These are phyloP conservation scores for Tetracladium setigerum DNA, from an alignment of 495 filamentous ascomycete genomes.

Conservation along the genomic window DNA sequence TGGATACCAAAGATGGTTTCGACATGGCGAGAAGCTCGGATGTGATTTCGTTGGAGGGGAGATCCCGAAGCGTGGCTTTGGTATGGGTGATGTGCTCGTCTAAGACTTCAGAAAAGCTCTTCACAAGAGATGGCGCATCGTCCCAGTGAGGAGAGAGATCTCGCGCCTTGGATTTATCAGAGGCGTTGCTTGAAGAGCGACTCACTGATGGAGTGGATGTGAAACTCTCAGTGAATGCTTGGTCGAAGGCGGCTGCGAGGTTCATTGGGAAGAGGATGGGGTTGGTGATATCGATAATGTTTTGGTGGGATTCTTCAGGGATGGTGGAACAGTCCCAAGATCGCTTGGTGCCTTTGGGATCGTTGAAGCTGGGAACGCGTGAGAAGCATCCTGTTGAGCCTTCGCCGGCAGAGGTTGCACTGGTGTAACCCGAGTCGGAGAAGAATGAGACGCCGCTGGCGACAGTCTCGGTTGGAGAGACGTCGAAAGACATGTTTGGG, in stretches of 20 bases:
- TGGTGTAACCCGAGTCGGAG: conserved; percentile 19
- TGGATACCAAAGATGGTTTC: conserved; percentile 13
- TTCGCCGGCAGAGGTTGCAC: conserved; percentile 14
- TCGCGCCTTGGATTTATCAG: conserved; percentile 1
- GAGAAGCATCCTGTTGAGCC: background rate
- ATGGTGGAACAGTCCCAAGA: background rate
- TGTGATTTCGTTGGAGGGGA: conserved; percentile 5
- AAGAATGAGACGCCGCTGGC: conserved; percentile 14
- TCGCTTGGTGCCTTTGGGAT: conserved; percentile 5
- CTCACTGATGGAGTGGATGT: background rate
- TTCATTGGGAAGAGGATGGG: background rate
- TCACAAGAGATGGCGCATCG: conserved; percentile 3
- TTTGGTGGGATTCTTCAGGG: background rate
- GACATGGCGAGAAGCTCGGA: conserved; percentile 16
- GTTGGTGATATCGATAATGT: background rate
- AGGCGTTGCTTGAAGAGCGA: conserved; percentile 2
- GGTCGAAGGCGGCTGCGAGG: background rate
- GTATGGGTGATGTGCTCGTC: conserved; percentile 18
- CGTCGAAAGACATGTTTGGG: background rate
- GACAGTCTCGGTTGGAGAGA: conserved; percentile 19
- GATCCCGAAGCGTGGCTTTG: conserved; percentile 2
- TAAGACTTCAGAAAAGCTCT: conserved; percentile 17
- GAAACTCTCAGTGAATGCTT: background rate
- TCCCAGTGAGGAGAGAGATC: conserved; percentile 9
- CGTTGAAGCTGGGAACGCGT: background rate